Percentiles rank a stretch among this genome's conserved stretches.
phyloP scores from a whole-genome alignment of 2,329 filamentous ascomycete species.

The Alternaria longipes region DNA sequence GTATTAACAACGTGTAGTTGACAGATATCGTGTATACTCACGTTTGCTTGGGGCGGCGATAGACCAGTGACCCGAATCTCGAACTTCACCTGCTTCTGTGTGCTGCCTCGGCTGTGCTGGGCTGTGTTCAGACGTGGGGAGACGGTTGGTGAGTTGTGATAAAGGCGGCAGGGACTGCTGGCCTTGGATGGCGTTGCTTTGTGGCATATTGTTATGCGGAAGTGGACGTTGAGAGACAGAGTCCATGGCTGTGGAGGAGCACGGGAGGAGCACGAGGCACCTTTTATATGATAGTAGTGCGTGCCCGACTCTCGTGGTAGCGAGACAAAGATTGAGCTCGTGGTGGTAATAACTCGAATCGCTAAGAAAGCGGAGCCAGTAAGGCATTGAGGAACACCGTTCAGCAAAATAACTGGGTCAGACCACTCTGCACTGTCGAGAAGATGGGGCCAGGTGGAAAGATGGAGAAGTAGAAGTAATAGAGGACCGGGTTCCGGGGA shows the following conservation, averaged over 20 bases:
- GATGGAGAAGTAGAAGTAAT: constrained; percentile 15
- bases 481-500: constrained; percentile 1
- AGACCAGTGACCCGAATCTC: constrained; percentile 68
- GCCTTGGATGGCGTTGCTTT: constrained; percentile 19
- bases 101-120: constrained; percentile 45
- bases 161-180: constrained; percentile 51
- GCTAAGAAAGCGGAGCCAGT: constrained; percentile 26
- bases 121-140: constrained; percentile 46
- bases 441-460: constrained; percentile 14
- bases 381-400: constrained; percentile 9
- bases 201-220: constrained; percentile 12
- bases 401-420: constrained; percentile 1
- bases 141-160: constrained; percentile 48
- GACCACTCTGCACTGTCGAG: constrained; percentile 1
- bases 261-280: constrained; percentile 7
- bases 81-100: constrained; percentile 59
- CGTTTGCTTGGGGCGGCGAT: constrained; percentile 67
- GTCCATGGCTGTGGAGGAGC: constrained; percentile 38
- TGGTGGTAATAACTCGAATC: constrained; percentile 19
- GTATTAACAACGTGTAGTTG: constrained; percentile 20
- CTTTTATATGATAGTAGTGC: background rate
- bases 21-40: constrained; percentile 40
- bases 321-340: constrained; percentile 13
- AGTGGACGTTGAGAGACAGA: constrained; percentile 39
- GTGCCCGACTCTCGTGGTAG: constrained; percentile 5